Evolutionary conservation across 2,329 filamentous ascomycete species (phyloP).

Genomic region (Nakataea oryzae): DNA sequence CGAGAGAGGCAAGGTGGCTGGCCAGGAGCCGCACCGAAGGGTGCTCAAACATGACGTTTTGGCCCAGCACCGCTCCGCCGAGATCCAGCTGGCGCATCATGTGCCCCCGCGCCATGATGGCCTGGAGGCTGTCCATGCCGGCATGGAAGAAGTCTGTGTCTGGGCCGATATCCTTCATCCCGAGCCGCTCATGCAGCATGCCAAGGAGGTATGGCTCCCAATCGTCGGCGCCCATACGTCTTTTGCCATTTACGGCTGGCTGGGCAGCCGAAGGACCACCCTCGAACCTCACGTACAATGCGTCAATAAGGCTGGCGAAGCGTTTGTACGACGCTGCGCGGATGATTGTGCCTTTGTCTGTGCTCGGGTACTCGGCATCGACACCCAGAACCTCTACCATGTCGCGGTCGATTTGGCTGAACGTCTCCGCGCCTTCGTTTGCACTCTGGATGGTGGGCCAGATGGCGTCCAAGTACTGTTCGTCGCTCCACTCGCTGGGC

Average conservation of each 20-base stretch:
- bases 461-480: conserved; percentile 18
- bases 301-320: conserved; percentile 32
- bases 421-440: conserved; percentile 18
- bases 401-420: conserved; percentile 29
- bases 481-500: conserved; percentile 12
- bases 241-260: conserved; percentile 7
- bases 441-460: conserved; percentile 23
- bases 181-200: conserved; percentile 16
- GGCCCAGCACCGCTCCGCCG: conserved; percentile 31
- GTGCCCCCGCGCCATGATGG: conserved; percentile 41
- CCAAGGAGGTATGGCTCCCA: conserved; percentile 22
- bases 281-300: conserved; percentile 21
- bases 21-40: conserved; percentile 36
- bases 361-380: conserved; percentile 29
- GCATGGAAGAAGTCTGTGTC: conserved; percentile 47
- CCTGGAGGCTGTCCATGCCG: conserved; percentile 49
- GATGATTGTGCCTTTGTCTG: conserved; percentile 44
- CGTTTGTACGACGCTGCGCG: conserved; percentile 33
- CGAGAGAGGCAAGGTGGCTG: conserved; percentile 29
- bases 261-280: background rate
- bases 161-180: conserved; percentile 14
- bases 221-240: conserved; percentile 13
- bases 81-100: conserved; percentile 41
- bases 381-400: conserved; percentile 38
- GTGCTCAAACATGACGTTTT: conserved; percentile 50